These are phyloP conservation scores for Plenodomus biglobosus DNA, from an alignment of 2,329 filamentous ascomycete species.

Conservation along the genomic window DNA sequence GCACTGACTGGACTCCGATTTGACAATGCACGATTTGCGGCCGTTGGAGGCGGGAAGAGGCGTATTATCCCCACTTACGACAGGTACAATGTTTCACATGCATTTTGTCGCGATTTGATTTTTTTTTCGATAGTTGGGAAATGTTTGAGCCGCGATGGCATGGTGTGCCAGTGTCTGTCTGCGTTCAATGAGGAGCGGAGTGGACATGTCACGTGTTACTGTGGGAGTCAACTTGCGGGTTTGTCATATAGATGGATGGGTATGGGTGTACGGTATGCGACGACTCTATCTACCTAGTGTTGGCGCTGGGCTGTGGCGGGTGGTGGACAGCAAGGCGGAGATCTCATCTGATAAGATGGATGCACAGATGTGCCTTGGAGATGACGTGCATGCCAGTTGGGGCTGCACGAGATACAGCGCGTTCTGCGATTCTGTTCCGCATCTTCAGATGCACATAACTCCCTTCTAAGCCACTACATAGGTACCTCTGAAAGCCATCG, in stretches of 20 bases:
- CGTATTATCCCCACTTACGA: neutral
- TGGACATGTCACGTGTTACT: no score
- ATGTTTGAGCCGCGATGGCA: no score
- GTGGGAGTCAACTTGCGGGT: no score
- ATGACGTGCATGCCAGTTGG: constrained; percentile 25
- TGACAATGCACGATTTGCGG: no score
- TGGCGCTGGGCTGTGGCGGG: neutral
- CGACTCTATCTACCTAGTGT: neutral
- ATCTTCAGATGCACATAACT: neutral
- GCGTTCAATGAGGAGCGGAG: no score
- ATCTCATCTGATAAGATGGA: constrained; percentile 26
- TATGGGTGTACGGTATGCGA: neutral
- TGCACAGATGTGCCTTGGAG: constrained; percentile 8
- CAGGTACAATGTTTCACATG: neutral
- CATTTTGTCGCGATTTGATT: neutral
- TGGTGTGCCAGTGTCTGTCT: no score
- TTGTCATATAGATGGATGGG: no score
- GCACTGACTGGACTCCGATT: no score
- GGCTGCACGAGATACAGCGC: constrained; percentile 8
- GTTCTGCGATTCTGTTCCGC: constrained; percentile 3
- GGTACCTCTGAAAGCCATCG: no score
- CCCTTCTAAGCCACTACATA: no score
- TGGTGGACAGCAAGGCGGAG: constrained; percentile 5
- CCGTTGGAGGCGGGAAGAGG: no score
- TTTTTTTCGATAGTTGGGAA: no score